Evolutionary conservation across 768 basidiomycete species (phyloP).

Genomic region (Termitomyces eurrhizus): DNA sequence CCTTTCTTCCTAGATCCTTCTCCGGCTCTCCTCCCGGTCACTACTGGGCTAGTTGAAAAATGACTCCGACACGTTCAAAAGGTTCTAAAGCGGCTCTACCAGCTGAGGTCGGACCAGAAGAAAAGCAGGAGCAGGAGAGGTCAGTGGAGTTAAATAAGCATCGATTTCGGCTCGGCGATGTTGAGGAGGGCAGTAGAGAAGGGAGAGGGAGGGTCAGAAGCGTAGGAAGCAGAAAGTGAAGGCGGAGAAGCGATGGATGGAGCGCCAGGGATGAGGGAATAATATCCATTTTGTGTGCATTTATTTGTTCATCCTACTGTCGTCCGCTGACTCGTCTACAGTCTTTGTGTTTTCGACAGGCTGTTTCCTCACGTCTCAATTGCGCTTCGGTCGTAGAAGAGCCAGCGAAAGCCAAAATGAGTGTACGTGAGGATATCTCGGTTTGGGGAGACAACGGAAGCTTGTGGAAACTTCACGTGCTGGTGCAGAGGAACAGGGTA

Average conservation of each 20-base stretch:
- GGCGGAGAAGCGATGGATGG: conserved; percentile 23
- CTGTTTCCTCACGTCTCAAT: conserved; percentile 76
- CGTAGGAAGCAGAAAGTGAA: conserved; percentile 12
- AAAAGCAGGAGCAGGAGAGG: neutral
- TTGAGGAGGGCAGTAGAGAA: neutral
- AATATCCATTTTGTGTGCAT: conserved; percentile 80
- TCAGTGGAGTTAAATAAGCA: neutral
- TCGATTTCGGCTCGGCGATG: neutral
- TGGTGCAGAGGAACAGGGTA: conserved; percentile 88
- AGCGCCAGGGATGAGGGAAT: conserved; percentile 63
- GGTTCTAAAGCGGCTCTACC: neutral
- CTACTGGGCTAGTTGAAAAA: neutral
- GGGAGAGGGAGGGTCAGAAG: conserved; percentile 3
- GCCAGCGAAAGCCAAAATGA: conserved; percentile 70
- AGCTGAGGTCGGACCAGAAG: neutral
- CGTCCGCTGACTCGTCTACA: neutral
- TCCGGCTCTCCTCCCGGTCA: neutral
- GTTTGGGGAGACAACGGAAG: conserved; percentile 82
- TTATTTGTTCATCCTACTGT: conserved; percentile 1
- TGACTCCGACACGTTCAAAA: neutral
- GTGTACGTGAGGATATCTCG: conserved; percentile 75
- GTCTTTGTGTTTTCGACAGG: conserved; percentile 37
- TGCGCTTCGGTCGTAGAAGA: conserved; percentile 85
- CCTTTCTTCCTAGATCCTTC: neutral
- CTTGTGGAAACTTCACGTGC: conserved; percentile 81